phyloP scores from a whole-genome alignment of 73 alveolate species.

The Paramecium tetraurelia region DNA sequence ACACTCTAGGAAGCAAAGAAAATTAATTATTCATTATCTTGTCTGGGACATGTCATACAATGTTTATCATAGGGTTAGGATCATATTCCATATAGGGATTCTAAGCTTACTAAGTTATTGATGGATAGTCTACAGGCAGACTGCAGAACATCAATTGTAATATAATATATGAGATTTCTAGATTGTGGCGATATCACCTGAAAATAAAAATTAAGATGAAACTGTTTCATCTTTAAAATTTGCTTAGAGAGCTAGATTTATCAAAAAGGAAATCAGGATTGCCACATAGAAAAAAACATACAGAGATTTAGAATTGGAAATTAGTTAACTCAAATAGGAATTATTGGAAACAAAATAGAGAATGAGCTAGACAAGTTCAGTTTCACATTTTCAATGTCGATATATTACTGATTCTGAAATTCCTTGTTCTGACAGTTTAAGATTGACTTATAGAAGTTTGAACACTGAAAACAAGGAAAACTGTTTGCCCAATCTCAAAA shows the following conservation, averaged over 20 bases:
- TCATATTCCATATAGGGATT: slow-evolving; percentile 91
- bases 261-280: background rate
- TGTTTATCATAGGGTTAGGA: slow-evolving; percentile 68
- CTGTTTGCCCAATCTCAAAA: background rate
- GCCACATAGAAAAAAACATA: slow-evolving; percentile 16
- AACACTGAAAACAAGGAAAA: background rate
- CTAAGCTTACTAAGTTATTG: slow-evolving; percentile 87
- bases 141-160: slow-evolving; percentile 63
- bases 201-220: slow-evolving; percentile 70
- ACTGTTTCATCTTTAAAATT: slow-evolving; percentile 75
- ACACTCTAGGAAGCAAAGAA: slow-evolving; percentile 92
- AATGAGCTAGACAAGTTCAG: slow-evolving; percentile 9
- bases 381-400: background rate
- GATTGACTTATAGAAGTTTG: slow-evolving; percentile 23
- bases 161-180: background rate
- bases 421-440: background rate
- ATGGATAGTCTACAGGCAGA: slow-evolving; percentile 91
- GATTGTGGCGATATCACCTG: slow-evolving; percentile 71
- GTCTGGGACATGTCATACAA: slow-evolving; percentile 75
- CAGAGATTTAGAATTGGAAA: slow-evolving; percentile 31
- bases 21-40: slow-evolving; percentile 85
- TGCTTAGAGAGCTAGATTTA: slow-evolving; percentile 75
- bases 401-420: slow-evolving; percentile 13
- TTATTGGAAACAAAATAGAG: background rate
- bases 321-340: background rate